Conservation (phyloP, 2,329 filamentous ascomycete genomes). For the Fusarium brachygibbosum region DNA sequence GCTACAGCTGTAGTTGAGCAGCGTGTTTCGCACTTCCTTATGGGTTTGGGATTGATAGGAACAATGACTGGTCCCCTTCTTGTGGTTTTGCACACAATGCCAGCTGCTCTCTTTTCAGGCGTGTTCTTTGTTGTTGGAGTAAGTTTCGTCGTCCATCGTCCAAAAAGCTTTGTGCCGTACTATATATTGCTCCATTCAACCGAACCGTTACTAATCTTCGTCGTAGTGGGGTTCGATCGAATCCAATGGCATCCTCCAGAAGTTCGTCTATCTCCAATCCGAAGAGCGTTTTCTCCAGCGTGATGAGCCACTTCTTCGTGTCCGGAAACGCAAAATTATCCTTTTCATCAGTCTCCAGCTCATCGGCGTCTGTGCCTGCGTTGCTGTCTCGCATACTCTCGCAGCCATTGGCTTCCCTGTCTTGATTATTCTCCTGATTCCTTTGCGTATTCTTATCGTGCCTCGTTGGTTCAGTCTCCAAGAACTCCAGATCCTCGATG, state of each 20-base stretch:
- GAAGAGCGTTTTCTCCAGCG: slow-evolving; percentile 10
- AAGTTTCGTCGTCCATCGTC: not conserved
- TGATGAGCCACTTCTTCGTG: slow-evolving; percentile 1
- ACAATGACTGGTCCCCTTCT: slow-evolving; percentile 10
- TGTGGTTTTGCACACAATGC: slow-evolving; percentile 4
- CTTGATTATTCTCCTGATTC: slow-evolving; percentile 1
- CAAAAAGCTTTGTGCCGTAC: accelerated
- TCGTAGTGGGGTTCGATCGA: slow-evolving; percentile 13
- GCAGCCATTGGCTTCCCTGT: slow-evolving; percentile 5
- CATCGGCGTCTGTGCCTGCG: not conserved
- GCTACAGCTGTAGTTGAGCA: slow-evolving; percentile 13
- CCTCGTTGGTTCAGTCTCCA: slow-evolving; percentile 2
- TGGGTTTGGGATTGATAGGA: slow-evolving; percentile 3
- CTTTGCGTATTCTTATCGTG: not conserved
- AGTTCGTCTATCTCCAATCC: slow-evolving; percentile 6
- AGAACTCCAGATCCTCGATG: slow-evolving; percentile 1
- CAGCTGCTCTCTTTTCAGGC: slow-evolving; percentile 1
- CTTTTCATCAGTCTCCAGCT: slow-evolving; percentile 2
- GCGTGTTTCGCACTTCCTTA: slow-evolving; percentile 4
- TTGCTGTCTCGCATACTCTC: slow-evolving; percentile 1
- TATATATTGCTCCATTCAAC: not conserved
- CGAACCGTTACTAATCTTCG: accelerated
- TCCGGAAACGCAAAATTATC: not conserved
- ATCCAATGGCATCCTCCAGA: slow-evolving; percentile 6
- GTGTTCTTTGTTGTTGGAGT: slow-evolving; percentile 15